phyloP scores from a whole-genome alignment of 371 early-diverging fungal species.

The Actinomortierella wolfii region DNA sequence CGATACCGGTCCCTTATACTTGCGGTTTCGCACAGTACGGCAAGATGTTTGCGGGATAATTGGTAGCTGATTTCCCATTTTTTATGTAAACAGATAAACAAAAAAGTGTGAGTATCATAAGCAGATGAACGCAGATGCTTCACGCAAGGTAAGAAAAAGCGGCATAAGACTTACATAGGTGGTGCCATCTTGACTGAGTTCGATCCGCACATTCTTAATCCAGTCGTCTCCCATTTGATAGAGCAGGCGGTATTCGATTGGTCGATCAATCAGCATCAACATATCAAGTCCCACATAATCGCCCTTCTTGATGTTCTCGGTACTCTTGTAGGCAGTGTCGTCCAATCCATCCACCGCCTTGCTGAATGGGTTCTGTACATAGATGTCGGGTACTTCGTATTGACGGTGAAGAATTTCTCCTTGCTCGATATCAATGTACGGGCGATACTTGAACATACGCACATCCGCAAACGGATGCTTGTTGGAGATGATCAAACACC shows the following conservation, averaged over 20 bases:
- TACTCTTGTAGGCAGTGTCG: conserved; percentile 30
- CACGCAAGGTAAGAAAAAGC: too few species aligned
- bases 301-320: conserved; percentile 36
- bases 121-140: too few species aligned
- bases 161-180: conserved; percentile 46
- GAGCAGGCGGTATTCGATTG: conserved; percentile 29
- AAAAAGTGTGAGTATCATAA: too few species aligned
- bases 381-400: conserved; percentile 47
- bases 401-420: conserved; percentile 54
- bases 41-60: too few species aligned
- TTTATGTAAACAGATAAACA: too few species aligned
- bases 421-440: conserved; percentile 51
- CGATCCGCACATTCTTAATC: conserved; percentile 32
- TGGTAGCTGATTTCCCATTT: too few species aligned
- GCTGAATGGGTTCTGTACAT: conserved; percentile 51
- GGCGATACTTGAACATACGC: conserved; percentile 54
- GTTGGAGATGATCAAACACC: conserved; percentile 64
- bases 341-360: conserved; percentile 57
- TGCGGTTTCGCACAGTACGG: conserved; percentile 7
- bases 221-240: conserved; percentile 46
- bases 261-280: conserved; percentile 52
- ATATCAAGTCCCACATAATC: conserved; percentile 70
- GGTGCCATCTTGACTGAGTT: conserved; percentile 32
- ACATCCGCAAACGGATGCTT: conserved; percentile 55
- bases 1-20: conserved; percentile 22